Percentiles rank a stretch among this genome's conserved stretches.
Conservation (phyloP, 2,329 filamentous ascomycete species). For the Cercospora brassicicola region DNA sequence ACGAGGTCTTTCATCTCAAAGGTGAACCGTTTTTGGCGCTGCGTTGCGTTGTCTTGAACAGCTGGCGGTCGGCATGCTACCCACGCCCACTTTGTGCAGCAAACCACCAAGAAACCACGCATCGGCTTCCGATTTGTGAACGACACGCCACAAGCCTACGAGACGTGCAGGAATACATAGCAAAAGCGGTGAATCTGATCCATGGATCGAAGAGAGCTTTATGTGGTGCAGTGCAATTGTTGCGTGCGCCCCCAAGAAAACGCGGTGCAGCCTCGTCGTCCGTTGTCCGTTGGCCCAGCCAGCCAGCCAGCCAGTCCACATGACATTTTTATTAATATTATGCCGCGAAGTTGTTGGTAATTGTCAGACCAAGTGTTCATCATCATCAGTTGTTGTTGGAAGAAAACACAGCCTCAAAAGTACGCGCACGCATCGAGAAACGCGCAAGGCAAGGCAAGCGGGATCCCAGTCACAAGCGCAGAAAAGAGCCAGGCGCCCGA, state of each 20-base stretch:
- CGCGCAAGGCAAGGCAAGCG: not conserved
- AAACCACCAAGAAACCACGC: not conserved
- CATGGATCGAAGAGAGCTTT: not conserved
- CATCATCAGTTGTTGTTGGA: not conserved
- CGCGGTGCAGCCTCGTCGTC: not conserved
- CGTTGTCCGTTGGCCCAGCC: not conserved
- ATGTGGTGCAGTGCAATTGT: not conserved
- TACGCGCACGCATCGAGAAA: not conserved
- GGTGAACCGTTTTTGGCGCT: not conserved
- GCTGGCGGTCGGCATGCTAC: too few relatives aligned
- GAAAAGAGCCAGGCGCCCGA: not conserved
- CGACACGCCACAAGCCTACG: not conserved
- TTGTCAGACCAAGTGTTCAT: not conserved
- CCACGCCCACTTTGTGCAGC: too few relatives aligned
- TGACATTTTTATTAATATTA: not conserved
- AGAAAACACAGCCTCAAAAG: conserved; percentile 7
- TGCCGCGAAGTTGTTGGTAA: not conserved
- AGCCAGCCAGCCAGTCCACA: not conserved
- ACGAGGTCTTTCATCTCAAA: not conserved
- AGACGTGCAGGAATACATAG: not conserved
- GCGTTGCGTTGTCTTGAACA: not conserved
- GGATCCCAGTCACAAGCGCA: not conserved
- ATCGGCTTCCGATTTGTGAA: not conserved
- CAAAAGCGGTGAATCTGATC: conserved; percentile 1
- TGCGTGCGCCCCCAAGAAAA: not conserved